Evolutionary conservation across 2,329 filamentous ascomycete species (phyloP).

Genomic region (Penicillium sp.): DNA sequence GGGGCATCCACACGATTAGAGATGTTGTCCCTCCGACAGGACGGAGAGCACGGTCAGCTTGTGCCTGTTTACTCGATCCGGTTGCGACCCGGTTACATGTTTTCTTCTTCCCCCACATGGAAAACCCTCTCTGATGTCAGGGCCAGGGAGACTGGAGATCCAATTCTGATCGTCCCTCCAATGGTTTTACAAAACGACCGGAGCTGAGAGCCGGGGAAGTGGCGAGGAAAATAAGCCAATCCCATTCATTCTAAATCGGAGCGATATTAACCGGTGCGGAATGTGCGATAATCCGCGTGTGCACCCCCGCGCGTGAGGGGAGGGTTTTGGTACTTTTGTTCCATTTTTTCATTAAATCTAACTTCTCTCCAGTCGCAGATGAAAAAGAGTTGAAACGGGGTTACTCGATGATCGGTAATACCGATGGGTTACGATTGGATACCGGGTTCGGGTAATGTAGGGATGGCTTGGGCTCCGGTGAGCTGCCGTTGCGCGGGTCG

Average conservation of each 20-base stretch:
- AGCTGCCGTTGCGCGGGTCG: constrained; percentile 3
- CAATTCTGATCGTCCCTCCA: not conserved
- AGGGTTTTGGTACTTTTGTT: not conserved
- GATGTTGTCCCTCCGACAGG: constrained; percentile 4
- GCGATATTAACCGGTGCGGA: constrained; percentile 1
- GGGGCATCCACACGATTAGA: constrained; percentile 2
- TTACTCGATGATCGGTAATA: constrained; percentile 1
- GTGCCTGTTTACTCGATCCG: not conserved
- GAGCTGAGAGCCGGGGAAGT: not conserved
- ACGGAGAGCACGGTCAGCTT: not conserved
- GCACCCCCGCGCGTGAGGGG: not conserved
- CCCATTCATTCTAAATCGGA: not conserved
- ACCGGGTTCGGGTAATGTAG: constrained; percentile 24
- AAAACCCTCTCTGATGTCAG: constrained; percentile 1
- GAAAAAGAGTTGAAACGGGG: not conserved
- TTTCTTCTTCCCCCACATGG: constrained; percentile 1
- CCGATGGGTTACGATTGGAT: not conserved
- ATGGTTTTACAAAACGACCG: not conserved
- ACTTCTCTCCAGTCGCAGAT: not conserved
- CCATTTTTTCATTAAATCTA: not conserved
- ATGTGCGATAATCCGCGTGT: not conserved
- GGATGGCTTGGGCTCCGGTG: constrained; percentile 16
- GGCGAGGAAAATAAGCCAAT: not conserved
- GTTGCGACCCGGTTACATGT: not conserved
- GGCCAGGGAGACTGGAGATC: not conserved